phyloP scores from a whole-genome alignment of 1,284 basidiomycete genomes.

The Agroathelia rolfsii region DNA sequence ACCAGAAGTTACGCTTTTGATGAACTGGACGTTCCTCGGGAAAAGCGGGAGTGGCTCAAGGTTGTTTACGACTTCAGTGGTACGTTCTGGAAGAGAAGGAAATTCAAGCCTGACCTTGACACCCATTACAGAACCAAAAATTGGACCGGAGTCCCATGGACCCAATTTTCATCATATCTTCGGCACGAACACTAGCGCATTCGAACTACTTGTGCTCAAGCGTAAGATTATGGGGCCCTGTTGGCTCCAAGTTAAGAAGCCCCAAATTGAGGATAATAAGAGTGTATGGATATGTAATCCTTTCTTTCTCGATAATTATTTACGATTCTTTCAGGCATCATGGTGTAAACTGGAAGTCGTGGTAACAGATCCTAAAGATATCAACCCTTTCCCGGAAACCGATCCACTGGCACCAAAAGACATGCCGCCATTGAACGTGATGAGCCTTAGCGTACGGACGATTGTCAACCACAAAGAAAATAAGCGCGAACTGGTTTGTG shows the following conservation, averaged over 20 bases:
- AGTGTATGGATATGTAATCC: constrained; percentile 38
- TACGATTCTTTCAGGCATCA: constrained; percentile 49
- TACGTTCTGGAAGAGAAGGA: constrained; percentile 29
- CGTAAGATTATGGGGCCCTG: constrained; percentile 98
- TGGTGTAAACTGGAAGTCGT: constrained; percentile 96
- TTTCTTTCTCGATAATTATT: constrained; percentile 2
- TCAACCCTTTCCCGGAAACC: constrained; percentile 74
- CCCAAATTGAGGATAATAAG: constrained; percentile 62
- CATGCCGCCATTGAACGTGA: constrained; percentile 82
- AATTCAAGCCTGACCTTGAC: too few relatives aligned
- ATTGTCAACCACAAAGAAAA: constrained; percentile 94
- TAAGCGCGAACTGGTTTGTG: constrained; percentile 87
- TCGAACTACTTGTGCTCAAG: constrained; percentile 93
- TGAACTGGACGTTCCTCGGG: constrained; percentile 71
- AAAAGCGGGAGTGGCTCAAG: constrained; percentile 85
- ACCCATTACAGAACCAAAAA: constrained; percentile 51
- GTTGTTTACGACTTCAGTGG: constrained; percentile 81
- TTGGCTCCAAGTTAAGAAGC: constrained; percentile 83
- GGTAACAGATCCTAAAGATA: constrained; percentile 78
- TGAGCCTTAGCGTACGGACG: constrained; percentile 84
- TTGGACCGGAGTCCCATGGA: constrained; percentile 68
- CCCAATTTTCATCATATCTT: constrained; percentile 84
- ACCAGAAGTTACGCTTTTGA: constrained; percentile 92
- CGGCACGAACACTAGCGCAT: constrained; percentile 89
- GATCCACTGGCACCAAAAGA: constrained; percentile 72